Percentiles rank a stretch among this genome's conserved stretches.
Conservation (phyloP, 129 eudicot genomes). For the Daucus carota region DNA sequence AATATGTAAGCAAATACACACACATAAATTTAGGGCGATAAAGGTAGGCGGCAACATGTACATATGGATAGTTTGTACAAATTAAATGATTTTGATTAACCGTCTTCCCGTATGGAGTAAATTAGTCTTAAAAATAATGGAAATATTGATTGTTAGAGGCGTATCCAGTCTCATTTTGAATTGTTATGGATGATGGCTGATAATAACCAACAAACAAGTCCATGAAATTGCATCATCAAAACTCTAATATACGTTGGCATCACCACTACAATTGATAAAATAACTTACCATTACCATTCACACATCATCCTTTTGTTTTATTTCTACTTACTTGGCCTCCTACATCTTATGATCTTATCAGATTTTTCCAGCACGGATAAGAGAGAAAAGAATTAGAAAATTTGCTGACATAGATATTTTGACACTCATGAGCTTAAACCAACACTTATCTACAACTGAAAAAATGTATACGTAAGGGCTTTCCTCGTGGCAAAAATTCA, state of each 20-base stretch:
- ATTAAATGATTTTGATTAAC: not conserved
- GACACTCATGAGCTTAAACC: not conserved
- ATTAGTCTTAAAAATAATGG: not conserved
- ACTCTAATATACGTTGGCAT: constrained; percentile 6
- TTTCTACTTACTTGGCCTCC: constrained; percentile 4
- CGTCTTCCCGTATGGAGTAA: not conserved
- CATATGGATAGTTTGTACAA: not conserved
- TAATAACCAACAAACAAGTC: constrained; percentile 9
- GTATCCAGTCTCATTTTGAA: not conserved
- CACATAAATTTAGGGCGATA: not conserved
- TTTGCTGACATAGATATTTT: not conserved
- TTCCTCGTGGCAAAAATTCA: not conserved
- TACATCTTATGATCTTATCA: not conserved
- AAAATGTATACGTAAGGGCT: not conserved
- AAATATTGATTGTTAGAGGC: not conserved
- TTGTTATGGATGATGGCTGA: constrained; percentile 5
- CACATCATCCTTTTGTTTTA: constrained; percentile 4
- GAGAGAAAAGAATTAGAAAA: not conserved
- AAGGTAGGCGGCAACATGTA: not conserved
- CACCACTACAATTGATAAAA: constrained; percentile 6
- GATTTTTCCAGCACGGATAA: not conserved
- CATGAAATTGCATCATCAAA: constrained; percentile 10
- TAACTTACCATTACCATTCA: not conserved
- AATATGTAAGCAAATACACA: not conserved
- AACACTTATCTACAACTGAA: not conserved